Evolutionary conservation across 2,329 filamentous ascomycete genomes (phyloP), one percentile per base, ranked within the genome.

Genomic region (Alternaria ventricosa): DNA sequence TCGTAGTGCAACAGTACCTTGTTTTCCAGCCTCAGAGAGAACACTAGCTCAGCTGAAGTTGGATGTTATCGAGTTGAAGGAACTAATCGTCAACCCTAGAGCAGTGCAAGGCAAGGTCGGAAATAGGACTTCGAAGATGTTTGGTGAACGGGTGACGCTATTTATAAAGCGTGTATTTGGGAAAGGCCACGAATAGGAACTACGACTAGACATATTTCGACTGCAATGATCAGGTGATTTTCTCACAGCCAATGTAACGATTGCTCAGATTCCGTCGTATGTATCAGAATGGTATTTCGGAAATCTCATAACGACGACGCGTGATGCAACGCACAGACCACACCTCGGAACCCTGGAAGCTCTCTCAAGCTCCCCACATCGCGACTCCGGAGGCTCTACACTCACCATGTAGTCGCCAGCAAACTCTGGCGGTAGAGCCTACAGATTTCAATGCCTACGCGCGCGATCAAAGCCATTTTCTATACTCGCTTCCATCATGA

Each of bases 401-500:
- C 25, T 30, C 67, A 70, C 49, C 61, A 73, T 73, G 71, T 71
- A 72, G 69, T 63, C 47, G 15, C 11, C 44, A 44, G 54, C 46
- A 57, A 61, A 36, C 15, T 47, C 30, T 6, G 25, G 33, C 41
- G 36, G 51, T 46, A 41, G 33, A 54, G 41, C 57, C 33, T 49
- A 36, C 5, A 36, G 15, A 20, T 41, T 53, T 49, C 67, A 73
- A 79, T 79, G 78, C 76, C 77, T 65, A 75, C 74, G 64, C 76
- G 77, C 56, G 72, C 72, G 80, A 89, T 90, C 71, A 86, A 88
- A 72, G 86, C 87, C 50, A 87, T 90, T 63, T 90, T 90, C 79
- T 90, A 89, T 77, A 88, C 87, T 76, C 88, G 87, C 73, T 90
- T 90, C 74, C 87, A 90, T 73, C 86, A 86, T 58, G 84, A 87